Evolutionary conservation across 768 basidiomycete genomes (phyloP), one percentile per base, ranked within the genome.

Genomic region (Boletus rubescentipes): DNA sequence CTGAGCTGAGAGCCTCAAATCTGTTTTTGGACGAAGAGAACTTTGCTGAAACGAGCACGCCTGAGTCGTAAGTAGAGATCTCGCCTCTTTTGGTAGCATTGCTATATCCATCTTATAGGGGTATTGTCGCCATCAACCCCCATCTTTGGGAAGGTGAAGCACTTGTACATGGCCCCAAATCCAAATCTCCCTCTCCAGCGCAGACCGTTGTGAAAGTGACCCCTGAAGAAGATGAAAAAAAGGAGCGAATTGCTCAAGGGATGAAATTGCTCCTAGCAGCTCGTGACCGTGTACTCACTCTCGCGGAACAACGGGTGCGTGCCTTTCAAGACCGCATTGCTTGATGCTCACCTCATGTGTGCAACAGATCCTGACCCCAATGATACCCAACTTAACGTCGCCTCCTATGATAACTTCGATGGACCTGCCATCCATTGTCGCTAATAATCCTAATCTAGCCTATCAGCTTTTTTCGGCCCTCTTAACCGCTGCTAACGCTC

Each of bases 1-100:
- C 87, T 55, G 85, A 88, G 72, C 77, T 91, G 63, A 79, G 86
- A 74, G 85, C 88, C 38, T 78, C 78, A 63, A 85, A 90, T 74
- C 73, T 91, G 71, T 74, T 77, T 64, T 74, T 90, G 65, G 85
- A 87, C 58, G 85, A 86, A 58, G 80, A 84, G 64, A 62, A 73
- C 72, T 82, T 80, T 72, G 70, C 57, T 51, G 68, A 68, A 37
- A 48, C 75, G 71, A 77, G 68, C 71, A 72, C 72, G 63, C 70
- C 72, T 60, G 79, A 83, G 65, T 61, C 77, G 81, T 80, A 53
- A 60, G 81, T 57, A 42, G 34, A 41, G 32, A 11, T 47, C 14
- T 41, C 18, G 31, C 2, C 20, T 38, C 9, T 23, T 32, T 61
- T 30, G 37, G 39, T 46, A 34, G 23, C 34, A 23, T 43, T 58